Evolutionary conservation across 441 rosid species (phyloP), one percentile per base, ranked within the genome.

Genomic region (Adansonia rubrostipa): DNA sequence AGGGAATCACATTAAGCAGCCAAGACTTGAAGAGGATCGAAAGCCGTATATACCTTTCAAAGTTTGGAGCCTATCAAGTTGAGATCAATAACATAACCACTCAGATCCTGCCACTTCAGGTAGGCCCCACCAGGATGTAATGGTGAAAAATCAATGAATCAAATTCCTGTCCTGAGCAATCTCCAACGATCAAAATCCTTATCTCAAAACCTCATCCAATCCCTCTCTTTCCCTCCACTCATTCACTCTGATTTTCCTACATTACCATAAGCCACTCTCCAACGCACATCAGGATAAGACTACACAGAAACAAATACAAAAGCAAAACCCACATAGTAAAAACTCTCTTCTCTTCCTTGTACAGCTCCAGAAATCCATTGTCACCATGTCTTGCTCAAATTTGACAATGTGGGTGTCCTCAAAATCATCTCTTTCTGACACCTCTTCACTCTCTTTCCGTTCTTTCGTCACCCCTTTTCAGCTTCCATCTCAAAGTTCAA

Each of bases 161-260:
- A 48, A 71, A 62, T 19, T 42, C n/a, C 13, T 65, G 77, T 24
- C 80, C 67, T 77, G 40, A 50, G 75, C 75, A 83, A 83, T 86
- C 87, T 80, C 85, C 77, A 74, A 79, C 86, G 73, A 74, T 84
- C 84, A 80, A 88, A 87, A 88, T 88, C 90, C 93, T 90, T 91
- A 92, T 93, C 93, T 53, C 76, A 61, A 86, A 92, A 86, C 94
- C 91, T 87, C 82, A 93, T 90, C 95, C 87, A 17, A 44, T 75
- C 62, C 83, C 81, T 76, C 82, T 63, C 74, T 78, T 72, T 85
- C 80, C 85, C 87, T 89, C 95, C 97, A 93, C 94, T 83, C 93
- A 85, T 88, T 85, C 78, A 74, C 73, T 81, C 80, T 73, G 58
- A 51, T 42, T 76, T 36, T 78, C 50, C 79, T 77, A 69, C 87